Evolutionary conservation across 441 rosid genomes (phyloP), one percentile per base, ranked within the genome.

Genomic region (Sinapis alba): DNA sequence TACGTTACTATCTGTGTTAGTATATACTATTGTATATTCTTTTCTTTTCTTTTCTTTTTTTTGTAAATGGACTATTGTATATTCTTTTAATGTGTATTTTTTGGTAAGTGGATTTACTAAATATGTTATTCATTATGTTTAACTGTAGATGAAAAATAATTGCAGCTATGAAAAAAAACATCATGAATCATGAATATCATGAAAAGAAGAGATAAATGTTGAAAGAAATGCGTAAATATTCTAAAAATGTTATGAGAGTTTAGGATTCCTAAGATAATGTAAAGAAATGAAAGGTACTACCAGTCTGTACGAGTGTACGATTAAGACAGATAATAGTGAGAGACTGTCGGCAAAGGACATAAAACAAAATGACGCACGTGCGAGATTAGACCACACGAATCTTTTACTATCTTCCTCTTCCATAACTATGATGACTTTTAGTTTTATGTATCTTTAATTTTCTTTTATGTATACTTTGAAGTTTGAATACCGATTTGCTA

Each of bases 221-320:
- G 45, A 54, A 23, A 24, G 30, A 18, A 65, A 23, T 62, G 53
- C 9, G 57, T 11, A 6, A 63, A 36, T 53, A 38, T 36, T 36
- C 36, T 34, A n/a, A 20, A 20, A 62, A 16, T 12, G 4, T 47
- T 26, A 56, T 6, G 71, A 56, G 70, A 47, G 21, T 47, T 16
- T 58, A 12, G 18, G 74, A 53, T 53, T 62, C 74, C 59, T 36
- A 15, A 26, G 51, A 76, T 13, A 27, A 53, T 69, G 43, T 19
- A 9, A 24, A 36, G 9, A 38, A n/a, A n/a, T 34, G 64, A 76
- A 41, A 62, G 75, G 75, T 69, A 62, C 75, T 18, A 7, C 54
- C 54, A 47, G 57, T 75, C 36, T 68, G 79, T 75, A 67, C 78
- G 61, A 66, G 74, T 75, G 79, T 75, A 75, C 79, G 75, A 69